Evolutionary conservation across 1,284 basidiomycete genomes (phyloP).

Genomic region (Thecaphora thlaspeos): DNA sequence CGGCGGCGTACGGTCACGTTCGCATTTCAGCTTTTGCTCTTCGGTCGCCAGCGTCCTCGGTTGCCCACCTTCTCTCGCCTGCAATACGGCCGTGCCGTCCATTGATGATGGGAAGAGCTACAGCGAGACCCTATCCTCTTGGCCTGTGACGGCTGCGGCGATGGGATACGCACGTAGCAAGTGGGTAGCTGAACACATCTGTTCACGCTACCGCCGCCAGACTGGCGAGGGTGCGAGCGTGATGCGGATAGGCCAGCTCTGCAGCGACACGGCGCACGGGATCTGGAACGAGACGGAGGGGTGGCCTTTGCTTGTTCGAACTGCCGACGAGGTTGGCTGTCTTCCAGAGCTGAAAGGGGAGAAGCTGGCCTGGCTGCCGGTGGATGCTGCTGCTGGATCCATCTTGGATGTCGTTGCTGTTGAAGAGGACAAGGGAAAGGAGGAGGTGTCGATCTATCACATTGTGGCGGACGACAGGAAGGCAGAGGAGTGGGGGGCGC

Average conservation of each 20-base stretch:
- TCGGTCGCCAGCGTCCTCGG: slow-evolving; percentile 61
- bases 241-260: slow-evolving; percentile 63
- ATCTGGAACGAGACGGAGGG: slow-evolving; percentile 68
- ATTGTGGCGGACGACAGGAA: no score
- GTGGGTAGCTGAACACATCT: slow-evolving; percentile 68
- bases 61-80: slow-evolving; percentile 9
- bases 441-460: no score
- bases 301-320: slow-evolving; percentile 59
- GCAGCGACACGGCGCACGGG: slow-evolving; percentile 63
- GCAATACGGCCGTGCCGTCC: no score
- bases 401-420: slow-evolving; percentile 65
- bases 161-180: slow-evolving; percentile 58
- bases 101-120: slow-evolving; percentile 41
- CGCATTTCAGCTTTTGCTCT: slow-evolving; percentile 65
- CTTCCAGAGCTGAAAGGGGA: slow-evolving; percentile 62
- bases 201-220: slow-evolving; percentile 33
- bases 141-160: slow-evolving; percentile 9
- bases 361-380: slow-evolving; percentile 65
- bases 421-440: no score
- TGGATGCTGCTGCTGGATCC: slow-evolving; percentile 64
- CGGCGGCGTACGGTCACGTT: slow-evolving; percentile 34
- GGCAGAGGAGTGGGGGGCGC: no score
- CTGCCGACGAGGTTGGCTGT: slow-evolving; percentile 60
- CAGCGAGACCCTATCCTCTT: slow-evolving; percentile 4
- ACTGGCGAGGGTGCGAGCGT: not conserved